Conservation (phyloP, 75 land plant species). For the Adiantum capillusveneris region DNA sequence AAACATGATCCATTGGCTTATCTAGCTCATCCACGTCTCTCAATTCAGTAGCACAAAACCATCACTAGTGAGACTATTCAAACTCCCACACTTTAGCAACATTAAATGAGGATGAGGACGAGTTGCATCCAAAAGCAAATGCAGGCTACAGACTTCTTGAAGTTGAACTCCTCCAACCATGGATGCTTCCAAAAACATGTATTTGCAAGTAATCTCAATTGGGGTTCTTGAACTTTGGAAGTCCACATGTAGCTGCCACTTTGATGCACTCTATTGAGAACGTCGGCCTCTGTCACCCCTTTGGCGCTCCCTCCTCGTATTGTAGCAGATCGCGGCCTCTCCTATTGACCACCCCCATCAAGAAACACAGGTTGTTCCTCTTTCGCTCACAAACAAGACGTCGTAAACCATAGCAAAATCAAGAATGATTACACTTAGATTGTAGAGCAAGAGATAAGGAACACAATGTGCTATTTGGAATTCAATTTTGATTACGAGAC, state of each 20-base stretch:
- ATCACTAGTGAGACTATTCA: slow-evolving; percentile 68
- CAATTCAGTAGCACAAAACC: slow-evolving; percentile 87
- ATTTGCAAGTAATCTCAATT: slow-evolving; percentile 42
- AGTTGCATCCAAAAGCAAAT: slow-evolving; percentile 68
- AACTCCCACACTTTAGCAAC: slow-evolving; percentile 93
- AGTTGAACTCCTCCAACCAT: slow-evolving; percentile 76
- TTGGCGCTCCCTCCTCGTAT: too few relatives aligned
- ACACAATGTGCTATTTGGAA: too few relatives aligned
- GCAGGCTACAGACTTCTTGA: slow-evolving; percentile 43
- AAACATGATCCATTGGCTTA: slow-evolving; percentile 62
- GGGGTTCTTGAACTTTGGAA: slow-evolving; percentile 65
- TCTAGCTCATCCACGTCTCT: slow-evolving; percentile 44
- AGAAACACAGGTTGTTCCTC: too few relatives aligned
- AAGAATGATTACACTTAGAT: too few relatives aligned
- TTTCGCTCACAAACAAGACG: too few relatives aligned
- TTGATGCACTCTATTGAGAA: too few relatives aligned
- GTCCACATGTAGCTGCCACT: slow-evolving; percentile 66
- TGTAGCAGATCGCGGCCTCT: too few relatives aligned
- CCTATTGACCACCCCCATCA: too few relatives aligned
- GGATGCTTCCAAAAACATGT: slow-evolving; percentile 57
- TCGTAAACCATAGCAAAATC: too few relatives aligned
- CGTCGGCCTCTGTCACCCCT: too few relatives aligned
- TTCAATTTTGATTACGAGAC: too few relatives aligned
- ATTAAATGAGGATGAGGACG: slow-evolving; percentile 49
- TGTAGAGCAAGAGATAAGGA: too few relatives aligned